Percentiles rank a stretch among this genome's conserved stretches.
Conservation (phyloP, 371 early-diverging fungal genomes). For the Blyttiomyces sp. region DNA sequence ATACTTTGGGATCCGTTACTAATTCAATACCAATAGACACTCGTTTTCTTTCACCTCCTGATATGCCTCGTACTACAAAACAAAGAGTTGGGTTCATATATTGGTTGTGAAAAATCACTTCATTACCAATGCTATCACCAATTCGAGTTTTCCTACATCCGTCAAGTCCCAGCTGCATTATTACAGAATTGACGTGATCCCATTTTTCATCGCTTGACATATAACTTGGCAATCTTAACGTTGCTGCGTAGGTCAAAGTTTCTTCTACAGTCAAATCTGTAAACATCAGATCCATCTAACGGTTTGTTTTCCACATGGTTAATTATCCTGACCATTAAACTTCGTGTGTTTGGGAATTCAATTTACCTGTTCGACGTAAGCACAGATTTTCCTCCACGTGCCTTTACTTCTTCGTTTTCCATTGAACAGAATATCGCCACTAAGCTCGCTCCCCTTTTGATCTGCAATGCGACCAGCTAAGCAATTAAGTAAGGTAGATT, state of each 20-base stretch:
- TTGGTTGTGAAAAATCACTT: too few relatives aligned
- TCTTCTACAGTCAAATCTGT: constrained; percentile 65
- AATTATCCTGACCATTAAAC: too few relatives aligned
- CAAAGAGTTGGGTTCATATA: too few relatives aligned
- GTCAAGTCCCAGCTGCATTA: constrained; percentile 65
- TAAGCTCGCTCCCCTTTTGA: constrained; percentile 56
- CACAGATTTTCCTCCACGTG: constrained; percentile 26
- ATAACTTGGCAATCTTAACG: constrained; percentile 66
- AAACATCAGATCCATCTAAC: constrained; percentile 83
- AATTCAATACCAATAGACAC: constrained; percentile 48
- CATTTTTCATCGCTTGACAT: constrained; percentile 54
- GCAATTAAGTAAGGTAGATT: constrained; percentile 83
- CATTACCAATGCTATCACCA: too few relatives aligned
- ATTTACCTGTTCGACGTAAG: constrained; percentile 40
- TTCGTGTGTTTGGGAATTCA: too few relatives aligned
- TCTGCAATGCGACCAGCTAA: constrained; percentile 76
- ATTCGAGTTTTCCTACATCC: constrained; percentile 62
- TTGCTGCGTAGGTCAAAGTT: constrained; percentile 73
- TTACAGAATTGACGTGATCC: constrained; percentile 58
- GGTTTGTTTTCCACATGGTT: too few relatives aligned
- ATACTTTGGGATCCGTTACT: constrained; percentile 44
- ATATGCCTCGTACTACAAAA: too few relatives aligned
- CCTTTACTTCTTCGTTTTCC: constrained; percentile 27
- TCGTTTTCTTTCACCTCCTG: constrained; percentile 57
- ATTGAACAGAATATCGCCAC: constrained; percentile 73